A percentile compares a stretch with the other conserved stretches of the same genome.
These are phyloP conservation scores for Aureobasidium mangrovei DNA, from an alignment of 2,329 filamentous ascomycete genomes.

Conservation along the genomic window DNA sequence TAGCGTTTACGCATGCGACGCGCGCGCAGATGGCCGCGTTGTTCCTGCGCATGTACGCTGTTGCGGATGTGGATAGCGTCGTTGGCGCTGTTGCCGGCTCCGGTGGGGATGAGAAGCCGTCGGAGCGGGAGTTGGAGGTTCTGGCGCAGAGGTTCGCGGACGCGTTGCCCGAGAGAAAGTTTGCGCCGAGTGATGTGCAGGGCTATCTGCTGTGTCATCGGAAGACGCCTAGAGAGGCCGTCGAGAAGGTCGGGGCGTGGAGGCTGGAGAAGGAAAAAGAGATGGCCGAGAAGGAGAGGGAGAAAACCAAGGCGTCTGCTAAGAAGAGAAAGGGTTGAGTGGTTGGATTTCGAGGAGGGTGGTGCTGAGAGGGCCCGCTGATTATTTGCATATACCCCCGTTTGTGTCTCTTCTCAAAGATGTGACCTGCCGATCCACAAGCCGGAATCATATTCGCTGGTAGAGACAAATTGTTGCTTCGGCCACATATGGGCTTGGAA, in stretches of 20 bases:
- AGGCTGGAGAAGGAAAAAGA: constrained; percentile 10
- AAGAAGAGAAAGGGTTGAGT: no score
- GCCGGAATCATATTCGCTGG: no score
- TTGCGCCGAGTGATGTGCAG: constrained; percentile 47
- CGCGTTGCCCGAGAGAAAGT: constrained; percentile 37
- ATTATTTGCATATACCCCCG: no score
- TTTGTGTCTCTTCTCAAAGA: no score
- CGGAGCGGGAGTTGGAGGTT: constrained; percentile 24
- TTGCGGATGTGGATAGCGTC: neutral
- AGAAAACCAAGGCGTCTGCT: neutral
- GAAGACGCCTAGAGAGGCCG: constrained; percentile 38
- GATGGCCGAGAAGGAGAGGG: neutral
- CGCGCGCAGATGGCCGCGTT: constrained; percentile 34
- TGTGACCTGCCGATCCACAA: no score
- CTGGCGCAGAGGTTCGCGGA: constrained; percentile 40
- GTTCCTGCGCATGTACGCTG: constrained; percentile 31
- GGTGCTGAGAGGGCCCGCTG: no score
- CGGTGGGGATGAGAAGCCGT: neutral
- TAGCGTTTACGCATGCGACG: constrained; percentile 47
- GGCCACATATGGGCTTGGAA: no score
- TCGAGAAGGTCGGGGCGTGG: constrained; percentile 37
- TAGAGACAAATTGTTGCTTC: no score
- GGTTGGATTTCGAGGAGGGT: no score
- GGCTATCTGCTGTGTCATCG: constrained; percentile 44
- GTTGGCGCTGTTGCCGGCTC: neutral